These are phyloP conservation scores for Knufia petricola DNA, from an alignment of 2,329 filamentous ascomycete species.

Conservation along the genomic window DNA sequence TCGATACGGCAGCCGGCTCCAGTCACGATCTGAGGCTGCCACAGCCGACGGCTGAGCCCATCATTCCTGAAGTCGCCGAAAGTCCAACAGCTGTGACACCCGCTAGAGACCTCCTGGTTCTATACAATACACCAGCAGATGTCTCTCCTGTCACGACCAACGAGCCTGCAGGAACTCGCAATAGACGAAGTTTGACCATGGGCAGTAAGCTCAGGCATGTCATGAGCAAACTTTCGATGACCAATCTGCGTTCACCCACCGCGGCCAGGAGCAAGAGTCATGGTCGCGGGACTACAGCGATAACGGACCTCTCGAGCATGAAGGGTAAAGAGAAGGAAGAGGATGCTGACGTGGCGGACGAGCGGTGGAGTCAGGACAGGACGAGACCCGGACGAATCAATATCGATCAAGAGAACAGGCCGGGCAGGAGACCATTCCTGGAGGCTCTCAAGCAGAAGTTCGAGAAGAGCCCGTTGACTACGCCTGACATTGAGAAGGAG, in stretches of 20 bases:
- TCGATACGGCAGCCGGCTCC: constrained; percentile 12
- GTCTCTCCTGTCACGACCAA: not conserved
- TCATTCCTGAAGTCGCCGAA: not conserved
- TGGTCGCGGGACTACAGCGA: not conserved
- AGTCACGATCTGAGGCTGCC: constrained; percentile 4
- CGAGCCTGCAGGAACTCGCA: not conserved
- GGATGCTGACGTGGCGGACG: constrained; percentile 3
- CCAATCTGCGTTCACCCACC: constrained; percentile 1
- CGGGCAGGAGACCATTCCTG: constrained; percentile 10
- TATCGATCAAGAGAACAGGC: not conserved
- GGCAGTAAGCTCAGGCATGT: constrained; percentile 1
- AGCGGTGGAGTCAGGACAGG: not conserved
- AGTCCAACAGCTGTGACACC: not conserved
- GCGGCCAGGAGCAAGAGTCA: not conserved
- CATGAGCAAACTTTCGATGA: constrained; percentile 4
- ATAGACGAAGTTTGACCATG: not conserved
- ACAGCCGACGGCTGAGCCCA: constrained; percentile 2
- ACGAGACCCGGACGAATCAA: not conserved
- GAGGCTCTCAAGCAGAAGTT: constrained; percentile 19
- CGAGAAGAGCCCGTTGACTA: constrained; percentile 16
- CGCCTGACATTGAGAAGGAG: constrained; percentile 19
- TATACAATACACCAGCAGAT: constrained; percentile 1
- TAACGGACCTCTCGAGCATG: not conserved
- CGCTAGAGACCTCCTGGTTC: not conserved
- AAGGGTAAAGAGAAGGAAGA: constrained; percentile 12